phyloP scores from a whole-genome alignment of 1,284 basidiomycete species.

The Ceratobasidium sp. region DNA sequence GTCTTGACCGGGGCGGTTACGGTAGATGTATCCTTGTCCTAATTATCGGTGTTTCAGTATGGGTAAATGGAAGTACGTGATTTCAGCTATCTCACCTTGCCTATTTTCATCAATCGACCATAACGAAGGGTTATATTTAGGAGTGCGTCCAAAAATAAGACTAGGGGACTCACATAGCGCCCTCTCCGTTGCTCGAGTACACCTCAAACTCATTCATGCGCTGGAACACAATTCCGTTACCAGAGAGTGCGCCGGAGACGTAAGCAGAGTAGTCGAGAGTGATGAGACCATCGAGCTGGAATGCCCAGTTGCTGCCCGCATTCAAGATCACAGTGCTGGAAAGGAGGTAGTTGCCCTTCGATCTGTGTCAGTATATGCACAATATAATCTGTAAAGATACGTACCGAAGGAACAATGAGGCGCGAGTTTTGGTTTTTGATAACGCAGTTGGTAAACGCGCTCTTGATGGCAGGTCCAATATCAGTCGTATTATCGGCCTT shows the following conservation, averaged over 20 bases:
- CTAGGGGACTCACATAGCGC: slow-evolving; percentile 56
- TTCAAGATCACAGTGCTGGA: slow-evolving; percentile 55
- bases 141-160: not conserved
- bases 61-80: not conserved
- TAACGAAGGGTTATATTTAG: not conserved
- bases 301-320: slow-evolving; percentile 56
- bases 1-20: slow-evolving; percentile 29
- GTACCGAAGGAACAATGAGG: slow-evolving; percentile 53
- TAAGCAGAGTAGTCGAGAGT: slow-evolving; percentile 50
- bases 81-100: slow-evolving; percentile 51
- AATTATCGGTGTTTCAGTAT: not conserved
- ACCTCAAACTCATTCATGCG: slow-evolving; percentile 58
- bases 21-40: slow-evolving; percentile 42
- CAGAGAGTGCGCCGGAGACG: slow-evolving; percentile 26
- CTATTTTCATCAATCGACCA: not conserved
- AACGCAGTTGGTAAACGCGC: slow-evolving; percentile 56
- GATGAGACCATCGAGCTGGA: slow-evolving; percentile 57
- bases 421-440: slow-evolving; percentile 54
- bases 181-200: slow-evolving; percentile 58
- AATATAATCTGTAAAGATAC: not conserved
- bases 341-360: slow-evolving; percentile 55
- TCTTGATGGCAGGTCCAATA: slow-evolving; percentile 58
- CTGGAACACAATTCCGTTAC: slow-evolving; percentile 33
- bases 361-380: not conserved
- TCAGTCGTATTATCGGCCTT: slow-evolving; percentile 49